Evolutionary conservation across 1,284 basidiomycete genomes (phyloP).

Genomic region (Hypsizygus ulmarius): DNA sequence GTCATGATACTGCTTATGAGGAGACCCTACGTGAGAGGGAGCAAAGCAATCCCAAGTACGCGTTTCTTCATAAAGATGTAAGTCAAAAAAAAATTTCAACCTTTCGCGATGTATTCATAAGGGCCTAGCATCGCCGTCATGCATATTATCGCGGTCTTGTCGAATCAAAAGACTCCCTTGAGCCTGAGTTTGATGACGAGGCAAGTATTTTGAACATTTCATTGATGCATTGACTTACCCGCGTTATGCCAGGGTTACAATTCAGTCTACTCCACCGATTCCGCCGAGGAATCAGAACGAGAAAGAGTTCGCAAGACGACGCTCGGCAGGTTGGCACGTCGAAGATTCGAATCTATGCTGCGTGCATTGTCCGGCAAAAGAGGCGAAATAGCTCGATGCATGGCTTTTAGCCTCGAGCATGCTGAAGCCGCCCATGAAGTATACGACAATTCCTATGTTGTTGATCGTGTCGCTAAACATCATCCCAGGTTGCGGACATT

Average conservation of each 20-base stretch:
- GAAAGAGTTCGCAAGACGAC: constrained; percentile 72
- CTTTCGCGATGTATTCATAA: neutral
- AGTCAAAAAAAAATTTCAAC: neutral
- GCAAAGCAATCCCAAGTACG: constrained; percentile 76
- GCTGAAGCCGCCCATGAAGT: constrained; percentile 93
- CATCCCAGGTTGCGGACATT: constrained; percentile 74
- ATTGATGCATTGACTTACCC: constrained; percentile 8
- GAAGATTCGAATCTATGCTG: constrained; percentile 87
- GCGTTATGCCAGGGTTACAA: constrained; percentile 70
- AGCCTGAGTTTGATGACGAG: constrained; percentile 83
- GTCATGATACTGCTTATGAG: constrained; percentile 80
- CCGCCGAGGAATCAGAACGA: constrained; percentile 89
- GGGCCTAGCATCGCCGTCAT: constrained; percentile 69
- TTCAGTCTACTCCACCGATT: constrained; percentile 92
- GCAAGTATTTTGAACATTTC: constrained; percentile 39
- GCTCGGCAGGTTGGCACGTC: constrained; percentile 76
- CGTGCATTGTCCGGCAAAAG: constrained; percentile 82
- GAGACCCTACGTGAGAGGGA: constrained; percentile 75
- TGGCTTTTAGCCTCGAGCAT: constrained; percentile 94
- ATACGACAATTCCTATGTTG: constrained; percentile 15
- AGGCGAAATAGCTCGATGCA: constrained; percentile 90
- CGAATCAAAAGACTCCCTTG: constrained; percentile 57
- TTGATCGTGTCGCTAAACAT: constrained; percentile 4
- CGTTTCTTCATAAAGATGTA: constrained; percentile 65
- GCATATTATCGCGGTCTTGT: constrained; percentile 79